A percentile compares a stretch with the other conserved stretches of the same genome.
Conservation (phyloP, 305 asterid genomes). For the Fraxinus ornus region DNA sequence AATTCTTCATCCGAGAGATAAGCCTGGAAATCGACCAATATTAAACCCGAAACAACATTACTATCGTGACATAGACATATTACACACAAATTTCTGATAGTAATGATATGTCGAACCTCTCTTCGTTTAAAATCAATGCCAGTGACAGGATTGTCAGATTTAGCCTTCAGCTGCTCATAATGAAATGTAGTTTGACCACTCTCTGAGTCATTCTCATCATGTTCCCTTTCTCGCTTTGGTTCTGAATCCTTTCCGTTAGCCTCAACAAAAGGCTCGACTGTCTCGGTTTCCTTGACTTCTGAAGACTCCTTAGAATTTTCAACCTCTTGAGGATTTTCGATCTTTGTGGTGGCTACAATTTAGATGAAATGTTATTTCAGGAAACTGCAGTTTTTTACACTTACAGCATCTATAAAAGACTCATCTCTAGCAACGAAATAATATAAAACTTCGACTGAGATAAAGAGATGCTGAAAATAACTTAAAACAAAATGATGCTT, state of each 20-base stretch:
- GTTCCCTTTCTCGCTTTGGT: slow-evolving; percentile 48
- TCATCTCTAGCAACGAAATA: background rate
- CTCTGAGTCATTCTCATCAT: slow-evolving; percentile 57
- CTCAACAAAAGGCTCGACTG: slow-evolving; percentile 49
- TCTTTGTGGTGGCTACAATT: slow-evolving; percentile 46
- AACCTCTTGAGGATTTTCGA: slow-evolving; percentile 42
- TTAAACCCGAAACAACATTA: background rate
- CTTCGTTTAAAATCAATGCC: slow-evolving; percentile 90
- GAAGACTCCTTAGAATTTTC: slow-evolving; percentile 49
- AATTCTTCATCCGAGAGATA: slow-evolving; percentile 90
- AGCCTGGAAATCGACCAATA: slow-evolving; percentile 53
- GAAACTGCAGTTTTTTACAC: background rate
- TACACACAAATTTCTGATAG: background rate
- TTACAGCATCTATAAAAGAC: background rate
- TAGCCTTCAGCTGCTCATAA: slow-evolving; percentile 81
- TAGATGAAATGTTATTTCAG: background rate
- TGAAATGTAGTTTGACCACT: slow-evolving; percentile 50
- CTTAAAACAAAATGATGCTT: background rate
- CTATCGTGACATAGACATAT: background rate
- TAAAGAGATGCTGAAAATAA: background rate
- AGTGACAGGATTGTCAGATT: slow-evolving; percentile 82
- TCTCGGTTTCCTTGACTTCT: slow-evolving; percentile 44
- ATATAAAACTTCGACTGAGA: background rate
- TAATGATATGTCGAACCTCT: slow-evolving; percentile 55
- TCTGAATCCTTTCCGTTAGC: slow-evolving; percentile 52